Evolutionary conservation across 2,329 filamentous ascomycete genomes (phyloP), one percentile per base, ranked within the genome.

Genomic region (Clarireedia hainanense): DNA sequence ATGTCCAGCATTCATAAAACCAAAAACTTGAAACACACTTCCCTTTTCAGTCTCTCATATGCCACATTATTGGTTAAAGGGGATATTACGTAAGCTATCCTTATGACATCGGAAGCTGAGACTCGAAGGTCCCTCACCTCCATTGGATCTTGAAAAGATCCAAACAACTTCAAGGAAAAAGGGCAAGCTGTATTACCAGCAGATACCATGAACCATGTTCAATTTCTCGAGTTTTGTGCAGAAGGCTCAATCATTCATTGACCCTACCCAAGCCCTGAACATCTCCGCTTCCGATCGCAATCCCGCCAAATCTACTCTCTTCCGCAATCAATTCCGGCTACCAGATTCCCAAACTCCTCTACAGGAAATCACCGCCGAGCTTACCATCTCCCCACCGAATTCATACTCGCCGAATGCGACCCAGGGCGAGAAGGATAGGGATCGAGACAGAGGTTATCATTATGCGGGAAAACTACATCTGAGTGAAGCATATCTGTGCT

Each of bases 251-350:
- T 89, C 91, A 74, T 80, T 96, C 74, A 95, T 96, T 75, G 92
- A 96, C 72, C 89, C 91, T 53, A 88, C 88, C 62, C 85, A 90
- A 70, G 85, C 88, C 68, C 76, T 88, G 61, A 83, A 84, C 63
- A 79, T 89, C 58, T 83, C 85, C 64, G 81, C 84, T 67, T 83
- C 86, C 57, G 89, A 94, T 72, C 82, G 81, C 61, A 87, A 89
- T 70, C 91, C 91, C 50, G 92, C 91, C 68, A 97, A 96, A 75
- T 85, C 91, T 55, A 86, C 88, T 51, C 83, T 97, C 57, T 99
- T 97, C 76, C 91, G 94, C 75, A 86, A 88, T 71, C 94, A 99
- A 74, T 99, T 99, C 76, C 89, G 94, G 63, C 86, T 99, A 36
- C 94, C 94, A 47, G 84, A 90, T 68, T 87, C 89, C 40, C 92